Conservation (phyloP, 345 rosid genomes). For the Aquilaria malaccensis region DNA sequence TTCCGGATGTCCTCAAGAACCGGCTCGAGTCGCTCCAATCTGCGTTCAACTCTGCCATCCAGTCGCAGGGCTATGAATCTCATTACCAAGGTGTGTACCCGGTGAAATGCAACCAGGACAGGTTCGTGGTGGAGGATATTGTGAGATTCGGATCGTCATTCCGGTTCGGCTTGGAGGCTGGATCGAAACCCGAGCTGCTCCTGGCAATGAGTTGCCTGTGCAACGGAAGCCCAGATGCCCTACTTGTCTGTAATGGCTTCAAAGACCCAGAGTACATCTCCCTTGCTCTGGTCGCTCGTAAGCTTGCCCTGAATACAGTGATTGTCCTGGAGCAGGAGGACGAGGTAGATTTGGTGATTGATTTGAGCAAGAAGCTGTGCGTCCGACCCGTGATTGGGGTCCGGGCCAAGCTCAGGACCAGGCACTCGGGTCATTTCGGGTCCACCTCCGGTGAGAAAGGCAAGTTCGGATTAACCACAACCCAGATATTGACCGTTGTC, state of each 20-base stretch:
- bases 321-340: slow-evolving; percentile 93
- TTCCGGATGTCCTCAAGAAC: slow-evolving; percentile 84
- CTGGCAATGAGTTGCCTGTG: slow-evolving; percentile 87
- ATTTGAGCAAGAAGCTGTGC: slow-evolving; percentile 48
- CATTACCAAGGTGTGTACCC: slow-evolving; percentile 93
- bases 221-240: slow-evolving; percentile 59
- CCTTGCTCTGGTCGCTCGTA: slow-evolving; percentile 64
- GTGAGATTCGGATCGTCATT: slow-evolving; percentile 64
- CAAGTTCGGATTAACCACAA: slow-evolving; percentile 77
- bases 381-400: slow-evolving; percentile 69
- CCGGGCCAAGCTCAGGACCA: slow-evolving; percentile 84
- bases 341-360: slow-evolving; percentile 73
- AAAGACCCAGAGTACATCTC: slow-evolving; percentile 80
- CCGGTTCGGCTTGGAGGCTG: slow-evolving; percentile 90
- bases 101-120: slow-evolving; percentile 94
- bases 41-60: slow-evolving; percentile 65
- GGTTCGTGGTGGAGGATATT: slow-evolving; percentile 80
- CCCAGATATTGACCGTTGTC: slow-evolving; percentile 73
- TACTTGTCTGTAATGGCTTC: slow-evolving; percentile 82
- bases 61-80: slow-evolving; percentile 44
- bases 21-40: slow-evolving; percentile 75
- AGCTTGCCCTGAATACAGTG: slow-evolving; percentile 62
- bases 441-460: slow-evolving; percentile 99
- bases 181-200: slow-evolving; percentile 94
- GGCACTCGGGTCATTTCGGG: slow-evolving; percentile 90